Conservation (phyloP, 2,329 filamentous ascomycete genomes). For the Alternaria panax region DNA sequence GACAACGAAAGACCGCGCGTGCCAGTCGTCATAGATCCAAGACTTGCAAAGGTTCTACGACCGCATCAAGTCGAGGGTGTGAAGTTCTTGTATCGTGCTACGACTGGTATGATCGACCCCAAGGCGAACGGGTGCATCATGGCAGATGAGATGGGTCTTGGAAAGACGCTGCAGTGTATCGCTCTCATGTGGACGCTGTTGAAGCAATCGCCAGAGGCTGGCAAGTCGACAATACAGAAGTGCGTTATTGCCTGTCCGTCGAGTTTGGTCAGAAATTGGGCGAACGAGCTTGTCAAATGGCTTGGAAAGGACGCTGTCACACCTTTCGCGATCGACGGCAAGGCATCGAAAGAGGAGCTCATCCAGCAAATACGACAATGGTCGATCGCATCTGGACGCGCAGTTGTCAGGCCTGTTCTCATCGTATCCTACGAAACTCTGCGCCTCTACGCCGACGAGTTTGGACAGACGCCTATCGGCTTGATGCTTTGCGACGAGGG, state of each 20-base stretch:
- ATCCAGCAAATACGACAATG: slow-evolving; percentile 91
- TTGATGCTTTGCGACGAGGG: slow-evolving; percentile 95
- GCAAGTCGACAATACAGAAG: slow-evolving; percentile 92
- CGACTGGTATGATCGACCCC: slow-evolving; percentile 92
- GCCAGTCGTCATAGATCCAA: slow-evolving; percentile 96
- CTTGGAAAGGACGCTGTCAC: slow-evolving; percentile 88
- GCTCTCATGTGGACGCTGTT: slow-evolving; percentile 94
- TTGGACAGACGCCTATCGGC: slow-evolving; percentile 89
- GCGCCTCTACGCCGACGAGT: slow-evolving; percentile 86
- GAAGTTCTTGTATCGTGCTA: slow-evolving; percentile 94
- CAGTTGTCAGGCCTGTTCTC: slow-evolving; percentile 88
- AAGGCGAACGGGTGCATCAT: slow-evolving; percentile 98
- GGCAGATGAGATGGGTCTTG: slow-evolving; percentile 98
- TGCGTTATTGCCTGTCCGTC: slow-evolving; percentile 97
- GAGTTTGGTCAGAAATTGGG: slow-evolving; percentile 97
- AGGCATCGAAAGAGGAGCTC: slow-evolving; percentile 92
- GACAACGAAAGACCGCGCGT: slow-evolving; percentile 85
- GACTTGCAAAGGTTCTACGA: slow-evolving; percentile 84
- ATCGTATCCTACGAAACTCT: slow-evolving; percentile 98
- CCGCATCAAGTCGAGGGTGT: slow-evolving; percentile 98
- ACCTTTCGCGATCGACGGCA: slow-evolving; percentile 96
- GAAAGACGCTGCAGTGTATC: slow-evolving; percentile 97
- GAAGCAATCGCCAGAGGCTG: slow-evolving; percentile 95
- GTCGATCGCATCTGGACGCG: slow-evolving; percentile 89
- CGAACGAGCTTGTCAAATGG: slow-evolving; percentile 96